Base-by-base conservation (phyloP, 495 filamentous ascomycete genomes). In the Penicillium cosmopolitanum region DNA sequence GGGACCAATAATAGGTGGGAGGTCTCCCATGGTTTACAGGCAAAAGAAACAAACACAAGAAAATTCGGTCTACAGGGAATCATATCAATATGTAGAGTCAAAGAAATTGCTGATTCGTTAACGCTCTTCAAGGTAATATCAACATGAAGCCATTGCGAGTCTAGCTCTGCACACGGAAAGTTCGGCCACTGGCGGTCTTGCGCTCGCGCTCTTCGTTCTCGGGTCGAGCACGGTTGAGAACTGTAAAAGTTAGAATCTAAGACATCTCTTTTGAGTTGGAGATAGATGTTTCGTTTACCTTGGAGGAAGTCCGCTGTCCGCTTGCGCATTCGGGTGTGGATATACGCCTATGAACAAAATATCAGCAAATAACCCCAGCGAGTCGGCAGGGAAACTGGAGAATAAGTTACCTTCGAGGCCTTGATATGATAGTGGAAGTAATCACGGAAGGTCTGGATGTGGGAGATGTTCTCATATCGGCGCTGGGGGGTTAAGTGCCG, bases 361-460 rank as follows among this genome's bases (percentile, higher is more conserved):
- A 18, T 70, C 38, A 70, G 60, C 51, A 15, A 51, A 44, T 47
- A 7, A n/a, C 6, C 38, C 11, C 19, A 6, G 12, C 42, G 23
- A 1, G 12, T 47, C 15, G 16, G 16, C 2, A 19, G 16, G 16
- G 0, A n/a, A n/a, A 53, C 9, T 16, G 34, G 35, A 47, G 4
- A 53, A 23, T 13, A 55, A 36, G 21, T 19, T 78, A 89, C 88
- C 81, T 97, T 98, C 48, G 94, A 96, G 28, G 95, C 95, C 77
- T 99, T 99, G 80, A 99, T 99, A 76, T 99, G 95, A 73, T 99
- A 99, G 73, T 99, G 95, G 83, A 99, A 99, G 74, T 99, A 98
- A 67, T 98, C 96, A 58, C 95, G 90, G 90, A 99, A 99, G 16
- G 94, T 99, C 77, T 99, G 96, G 65, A 99, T 97, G 68, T 99